Percentiles rank a stretch among this genome's conserved stretches.
Conservation (phyloP, 1,139 yeast genomes). For the Hyphopichia wangnamkhiaoensis region DNA sequence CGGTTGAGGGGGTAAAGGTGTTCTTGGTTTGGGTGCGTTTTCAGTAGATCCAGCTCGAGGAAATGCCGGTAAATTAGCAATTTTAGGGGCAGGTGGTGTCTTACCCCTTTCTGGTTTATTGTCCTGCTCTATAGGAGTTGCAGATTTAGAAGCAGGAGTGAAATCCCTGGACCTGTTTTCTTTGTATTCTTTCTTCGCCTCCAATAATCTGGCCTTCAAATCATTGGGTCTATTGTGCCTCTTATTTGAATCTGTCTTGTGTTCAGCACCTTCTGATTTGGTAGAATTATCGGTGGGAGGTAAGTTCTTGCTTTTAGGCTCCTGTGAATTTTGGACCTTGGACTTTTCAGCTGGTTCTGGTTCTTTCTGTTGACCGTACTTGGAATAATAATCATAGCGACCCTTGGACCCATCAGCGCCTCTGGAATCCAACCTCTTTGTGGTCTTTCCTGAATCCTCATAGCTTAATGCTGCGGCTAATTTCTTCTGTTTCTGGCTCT, state of each 20-base stretch:
- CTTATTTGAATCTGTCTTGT: conserved; percentile 4
- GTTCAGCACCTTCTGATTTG: conserved; percentile 4
- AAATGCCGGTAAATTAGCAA: neutral
- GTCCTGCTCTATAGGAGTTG: neutral
- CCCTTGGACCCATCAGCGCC: conserved; percentile 17
- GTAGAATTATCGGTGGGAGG: conserved; percentile 1
- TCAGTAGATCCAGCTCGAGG: conserved; percentile 3
- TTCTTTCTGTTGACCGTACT: conserved; percentile 15
- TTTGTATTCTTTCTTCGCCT: conserved; percentile 25
- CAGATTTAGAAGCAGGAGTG: conserved; percentile 1
- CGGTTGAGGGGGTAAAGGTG: conserved; percentile 6
- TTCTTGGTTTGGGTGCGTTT: conserved; percentile 1
- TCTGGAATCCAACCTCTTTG: conserved; percentile 1
- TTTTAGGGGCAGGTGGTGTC: conserved; percentile 1
- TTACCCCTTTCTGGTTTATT: neutral
- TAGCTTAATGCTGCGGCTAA: conserved; percentile 3
- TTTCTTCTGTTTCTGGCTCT: conserved; percentile 4
- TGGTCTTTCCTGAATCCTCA: conserved; percentile 3
- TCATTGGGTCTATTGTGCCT: conserved; percentile 10
- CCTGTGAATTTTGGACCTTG: conserved; percentile 5
- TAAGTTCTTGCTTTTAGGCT: too few relatives aligned
- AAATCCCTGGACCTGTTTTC: conserved; percentile 11
- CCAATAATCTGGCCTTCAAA: conserved; percentile 21
- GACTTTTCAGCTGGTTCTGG: conserved; percentile 6
- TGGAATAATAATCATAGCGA: conserved; percentile 37